Evolutionary conservation across 805 yeast genomes (phyloP).

Genomic region (Metschnikowia amazonensis): DNA sequence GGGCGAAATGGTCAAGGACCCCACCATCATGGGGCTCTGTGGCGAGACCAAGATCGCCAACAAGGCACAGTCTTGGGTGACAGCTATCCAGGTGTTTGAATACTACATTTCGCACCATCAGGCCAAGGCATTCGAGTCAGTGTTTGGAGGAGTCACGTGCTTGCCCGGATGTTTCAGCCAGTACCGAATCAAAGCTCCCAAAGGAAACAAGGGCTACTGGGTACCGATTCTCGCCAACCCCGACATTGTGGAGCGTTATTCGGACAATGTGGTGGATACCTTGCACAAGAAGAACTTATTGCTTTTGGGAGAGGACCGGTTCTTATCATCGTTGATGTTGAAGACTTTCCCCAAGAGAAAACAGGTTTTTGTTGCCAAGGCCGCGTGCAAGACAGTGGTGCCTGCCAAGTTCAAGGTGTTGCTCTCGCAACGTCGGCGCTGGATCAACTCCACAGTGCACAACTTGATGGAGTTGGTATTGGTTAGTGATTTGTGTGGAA

Average conservation of each 20-base stretch:
- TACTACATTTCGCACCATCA: constrained; percentile 93
- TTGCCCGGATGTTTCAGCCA: constrained; percentile 93
- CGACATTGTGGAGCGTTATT: constrained; percentile 86
- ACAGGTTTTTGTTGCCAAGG: constrained; percentile 82
- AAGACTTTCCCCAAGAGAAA: constrained; percentile 86
- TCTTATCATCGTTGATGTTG: constrained; percentile 78
- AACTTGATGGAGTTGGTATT: constrained; percentile 82
- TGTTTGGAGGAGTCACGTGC: constrained; percentile 92
- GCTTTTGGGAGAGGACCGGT: constrained; percentile 88
- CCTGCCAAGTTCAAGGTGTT: constrained; percentile 77
- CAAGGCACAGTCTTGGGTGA: constrained; percentile 80
- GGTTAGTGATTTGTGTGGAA: constrained; percentile 87
- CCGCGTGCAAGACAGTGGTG: constrained; percentile 89
- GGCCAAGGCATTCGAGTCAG: constrained; percentile 92
- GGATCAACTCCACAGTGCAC: constrained; percentile 95
- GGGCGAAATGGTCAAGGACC: constrained; percentile 85
- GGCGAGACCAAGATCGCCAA: constrained; percentile 93
- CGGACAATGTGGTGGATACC: constrained; percentile 80
- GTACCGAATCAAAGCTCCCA: constrained; percentile 88
- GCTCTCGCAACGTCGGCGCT: constrained; percentile 89
- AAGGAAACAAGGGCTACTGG: constrained; percentile 70
- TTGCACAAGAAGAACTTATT: constrained; percentile 83
- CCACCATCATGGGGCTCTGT: constrained; percentile 85
- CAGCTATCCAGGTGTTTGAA: constrained; percentile 90
- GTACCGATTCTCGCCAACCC: constrained; percentile 92